These are phyloP conservation scores for Boletus holoroseus DNA, from an alignment of 1,284 basidiomycete genomes.

Conservation along the genomic window DNA sequence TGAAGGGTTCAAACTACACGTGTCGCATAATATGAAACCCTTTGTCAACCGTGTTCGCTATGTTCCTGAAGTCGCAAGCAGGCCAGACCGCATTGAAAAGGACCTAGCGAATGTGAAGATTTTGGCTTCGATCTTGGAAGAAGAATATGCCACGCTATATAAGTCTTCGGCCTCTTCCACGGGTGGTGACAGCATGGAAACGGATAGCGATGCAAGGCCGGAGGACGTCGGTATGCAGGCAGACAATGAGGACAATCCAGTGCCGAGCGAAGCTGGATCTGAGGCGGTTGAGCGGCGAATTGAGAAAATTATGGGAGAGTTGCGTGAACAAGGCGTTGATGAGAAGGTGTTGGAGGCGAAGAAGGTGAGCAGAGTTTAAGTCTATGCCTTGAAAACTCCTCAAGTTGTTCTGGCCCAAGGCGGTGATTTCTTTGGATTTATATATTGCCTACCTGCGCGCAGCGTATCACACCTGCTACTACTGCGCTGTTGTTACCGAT, in stretches of 20 bases:
- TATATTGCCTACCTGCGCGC: slow-evolving; percentile 80
- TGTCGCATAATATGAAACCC: slow-evolving; percentile 75
- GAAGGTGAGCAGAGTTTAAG: slow-evolving; percentile 47
- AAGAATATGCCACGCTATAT: slow-evolving; percentile 52
- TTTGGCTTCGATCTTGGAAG: slow-evolving; percentile 70
- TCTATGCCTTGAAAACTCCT: slow-evolving; percentile 17
- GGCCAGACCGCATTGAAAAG: slow-evolving; percentile 69
- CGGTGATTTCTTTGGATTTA: slow-evolving; percentile 73
- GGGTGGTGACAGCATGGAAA: slow-evolving; percentile 29
- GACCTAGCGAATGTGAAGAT: slow-evolving; percentile 71
- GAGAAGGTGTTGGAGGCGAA: slow-evolving; percentile 59
- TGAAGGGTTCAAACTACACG: slow-evolving; percentile 88
- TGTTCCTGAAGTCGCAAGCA: slow-evolving; percentile 76
- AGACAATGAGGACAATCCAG: slow-evolving; percentile 50
- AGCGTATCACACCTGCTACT: slow-evolving; percentile 90
- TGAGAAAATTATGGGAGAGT: slow-evolving; percentile 64
- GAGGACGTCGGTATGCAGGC: slow-evolving; percentile 38
- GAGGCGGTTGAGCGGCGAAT: slow-evolving; percentile 70
- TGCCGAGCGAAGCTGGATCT: slow-evolving; percentile 55
- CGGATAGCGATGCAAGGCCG: slow-evolving; percentile 28
- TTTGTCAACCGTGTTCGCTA: slow-evolving; percentile 73
- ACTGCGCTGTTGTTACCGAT: slow-evolving; percentile 87
- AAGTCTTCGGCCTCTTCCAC: slow-evolving; percentile 30
- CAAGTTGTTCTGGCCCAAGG: slow-evolving; percentile 38
- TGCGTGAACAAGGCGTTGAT: slow-evolving; percentile 60